Percentiles rank a stretch among this genome's conserved stretches.
Conservation (phyloP, 129 eudicot species). For the Cynara cardunculus region DNA sequence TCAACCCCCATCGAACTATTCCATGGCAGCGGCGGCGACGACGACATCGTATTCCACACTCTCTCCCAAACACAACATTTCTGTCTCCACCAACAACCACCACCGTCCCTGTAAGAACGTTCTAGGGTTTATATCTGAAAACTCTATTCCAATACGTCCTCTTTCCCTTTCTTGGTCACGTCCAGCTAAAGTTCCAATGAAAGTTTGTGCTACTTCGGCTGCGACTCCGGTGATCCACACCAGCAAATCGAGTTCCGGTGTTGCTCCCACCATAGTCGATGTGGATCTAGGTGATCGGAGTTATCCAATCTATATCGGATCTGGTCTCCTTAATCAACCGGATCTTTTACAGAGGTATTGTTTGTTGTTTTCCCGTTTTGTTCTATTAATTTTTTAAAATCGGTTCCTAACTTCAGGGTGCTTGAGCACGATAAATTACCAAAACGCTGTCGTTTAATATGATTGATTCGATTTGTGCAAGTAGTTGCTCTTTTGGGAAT, state of each 20-base stretch:
- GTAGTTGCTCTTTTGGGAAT: not conserved
- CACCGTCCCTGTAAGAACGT: not conserved
- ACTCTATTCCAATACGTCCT: slow-evolving; percentile 8
- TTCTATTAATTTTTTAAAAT: not conserved
- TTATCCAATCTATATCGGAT: slow-evolving; percentile 95
- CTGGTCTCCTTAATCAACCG: slow-evolving; percentile 82
- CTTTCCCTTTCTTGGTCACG: slow-evolving; percentile 13
- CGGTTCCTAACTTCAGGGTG: not conserved
- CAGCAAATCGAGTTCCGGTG: slow-evolving; percentile 20
- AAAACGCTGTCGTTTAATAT: not conserved
- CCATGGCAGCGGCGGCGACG: slow-evolving; percentile 27
- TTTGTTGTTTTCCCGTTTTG: not conserved
- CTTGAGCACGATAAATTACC: not conserved
- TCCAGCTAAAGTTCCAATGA: slow-evolving; percentile 16
- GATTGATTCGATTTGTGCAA: not conserved
- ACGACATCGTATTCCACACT: slow-evolving; percentile 17
- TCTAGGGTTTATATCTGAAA: slow-evolving; percentile 19
- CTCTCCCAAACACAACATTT: slow-evolving; percentile 21
- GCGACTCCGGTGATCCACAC: slow-evolving; percentile 42
- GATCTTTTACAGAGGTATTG: slow-evolving; percentile 73
- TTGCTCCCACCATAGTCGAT: slow-evolving; percentile 57
- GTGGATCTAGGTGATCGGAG: slow-evolving; percentile 95
- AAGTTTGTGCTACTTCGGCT: slow-evolving; percentile 41
- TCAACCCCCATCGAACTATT: not conserved
- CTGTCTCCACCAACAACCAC: slow-evolving; percentile 1